phyloP scores from a whole-genome alignment of 1,139 yeast genomes.

The Blastobotrys illinoisensis region DNA sequence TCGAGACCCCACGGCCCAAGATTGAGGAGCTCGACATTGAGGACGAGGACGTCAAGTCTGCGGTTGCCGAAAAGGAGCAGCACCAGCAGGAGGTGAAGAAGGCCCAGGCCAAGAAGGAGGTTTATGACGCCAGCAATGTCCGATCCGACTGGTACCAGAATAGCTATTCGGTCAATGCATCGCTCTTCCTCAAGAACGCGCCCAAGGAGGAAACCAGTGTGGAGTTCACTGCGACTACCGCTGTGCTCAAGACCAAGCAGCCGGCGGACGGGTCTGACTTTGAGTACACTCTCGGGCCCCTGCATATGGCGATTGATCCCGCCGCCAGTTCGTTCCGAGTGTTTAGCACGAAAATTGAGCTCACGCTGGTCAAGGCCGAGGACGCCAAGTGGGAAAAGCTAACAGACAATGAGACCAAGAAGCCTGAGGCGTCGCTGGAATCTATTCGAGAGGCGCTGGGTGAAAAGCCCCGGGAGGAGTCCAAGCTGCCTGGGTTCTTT shows the following conservation, averaged over 20 bases:
- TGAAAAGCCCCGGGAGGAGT: slow-evolving; percentile 16
- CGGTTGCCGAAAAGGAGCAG: slow-evolving; percentile 8
- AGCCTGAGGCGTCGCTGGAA: slow-evolving; percentile 8
- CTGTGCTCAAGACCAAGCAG: slow-evolving; percentile 16
- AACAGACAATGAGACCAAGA: slow-evolving; percentile 9
- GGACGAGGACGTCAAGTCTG: slow-evolving; percentile 8
- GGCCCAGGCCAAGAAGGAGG: slow-evolving; percentile 1
- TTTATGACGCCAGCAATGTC: slow-evolving; percentile 33
- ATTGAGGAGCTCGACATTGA: slow-evolving; percentile 6
- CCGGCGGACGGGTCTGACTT: slow-evolving; percentile 18
- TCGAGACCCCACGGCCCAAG: not conserved
- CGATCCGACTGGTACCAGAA: slow-evolving; percentile 82
- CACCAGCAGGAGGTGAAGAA: slow-evolving; percentile 2
- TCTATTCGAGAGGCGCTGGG: slow-evolving; percentile 12
- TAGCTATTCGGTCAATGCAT: slow-evolving; percentile 49
- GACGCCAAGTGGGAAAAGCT: slow-evolving; percentile 35
- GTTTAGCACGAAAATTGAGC: slow-evolving; percentile 71
- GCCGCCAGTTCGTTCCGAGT: slow-evolving; percentile 45
- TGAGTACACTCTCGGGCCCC: slow-evolving; percentile 45
- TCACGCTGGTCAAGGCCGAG: slow-evolving; percentile 40
- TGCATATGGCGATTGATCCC: slow-evolving; percentile 48
- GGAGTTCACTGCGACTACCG: slow-evolving; percentile 36
- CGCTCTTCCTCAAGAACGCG: slow-evolving; percentile 66
- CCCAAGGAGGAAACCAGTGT: slow-evolving; percentile 43
- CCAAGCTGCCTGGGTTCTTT: slow-evolving; percentile 5